phyloP scores from a whole-genome alignment of 129 eudicot species.

The Centrapalus pauciflorus region DNA sequence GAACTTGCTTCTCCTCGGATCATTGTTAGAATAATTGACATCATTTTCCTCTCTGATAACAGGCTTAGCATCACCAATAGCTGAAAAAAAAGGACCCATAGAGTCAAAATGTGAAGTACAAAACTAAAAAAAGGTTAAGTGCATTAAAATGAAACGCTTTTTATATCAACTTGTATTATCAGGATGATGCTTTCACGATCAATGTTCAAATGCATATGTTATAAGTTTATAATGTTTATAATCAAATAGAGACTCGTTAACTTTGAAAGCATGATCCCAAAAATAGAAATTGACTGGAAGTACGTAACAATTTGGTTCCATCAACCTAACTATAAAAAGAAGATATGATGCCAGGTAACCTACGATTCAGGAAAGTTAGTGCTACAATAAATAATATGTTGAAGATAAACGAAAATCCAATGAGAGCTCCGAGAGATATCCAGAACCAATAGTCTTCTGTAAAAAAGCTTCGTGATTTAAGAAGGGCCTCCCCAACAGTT shows the following conservation, averaged over 20 bases:
- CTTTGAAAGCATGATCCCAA: no score
- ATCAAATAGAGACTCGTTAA: no score
- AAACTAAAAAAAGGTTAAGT: no score
- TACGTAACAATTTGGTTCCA: no score
- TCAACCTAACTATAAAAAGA: no score
- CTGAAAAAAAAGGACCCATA: constrained; percentile 14
- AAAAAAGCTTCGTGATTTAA: constrained; percentile 27
- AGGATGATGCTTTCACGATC: no score
- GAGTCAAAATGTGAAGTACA: not conserved
- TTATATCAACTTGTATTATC: no score
- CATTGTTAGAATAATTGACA: not conserved
- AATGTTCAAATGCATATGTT: no score
- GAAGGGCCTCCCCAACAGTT: constrained; percentile 31
- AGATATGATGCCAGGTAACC: constrained; percentile 6
- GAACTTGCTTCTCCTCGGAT: not conserved
- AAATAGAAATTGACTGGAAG: no score
- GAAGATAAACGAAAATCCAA: constrained; percentile 47
- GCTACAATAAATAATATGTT: constrained; percentile 47
- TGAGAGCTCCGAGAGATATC: constrained; percentile 47
- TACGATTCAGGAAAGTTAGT: constrained; percentile 44
- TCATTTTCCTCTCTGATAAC: constrained; percentile 24
- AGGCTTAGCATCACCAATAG: constrained; percentile 22
- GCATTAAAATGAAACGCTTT: no score
- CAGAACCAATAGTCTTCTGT: constrained; percentile 38
- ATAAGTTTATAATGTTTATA: no score